Evolutionary conservation across 73 alveolate genomes (phyloP).

Genomic region (Symbiodinium natans): DNA sequence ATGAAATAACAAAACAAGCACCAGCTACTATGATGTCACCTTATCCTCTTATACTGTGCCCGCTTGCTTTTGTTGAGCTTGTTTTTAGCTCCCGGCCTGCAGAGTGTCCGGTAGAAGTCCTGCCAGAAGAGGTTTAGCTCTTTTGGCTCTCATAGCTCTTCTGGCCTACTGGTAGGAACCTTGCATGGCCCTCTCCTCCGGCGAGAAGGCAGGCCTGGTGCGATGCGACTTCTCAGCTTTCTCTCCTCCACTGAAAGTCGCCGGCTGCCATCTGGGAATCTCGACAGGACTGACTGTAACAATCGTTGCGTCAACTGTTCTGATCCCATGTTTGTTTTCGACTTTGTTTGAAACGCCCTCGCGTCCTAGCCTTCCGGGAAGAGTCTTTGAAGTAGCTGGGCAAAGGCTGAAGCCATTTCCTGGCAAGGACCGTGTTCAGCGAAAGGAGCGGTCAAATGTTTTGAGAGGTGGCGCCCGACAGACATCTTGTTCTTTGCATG

Average conservation of each 20-base stretch:
- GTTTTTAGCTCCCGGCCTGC: constrained; percentile 19
- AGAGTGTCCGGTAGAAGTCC: constrained; percentile 35
- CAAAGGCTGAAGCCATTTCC: constrained; percentile 56
- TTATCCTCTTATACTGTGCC: too few relatives aligned
- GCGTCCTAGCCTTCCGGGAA: background rate
- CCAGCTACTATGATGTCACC: too few relatives aligned
- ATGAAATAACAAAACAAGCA: background rate
- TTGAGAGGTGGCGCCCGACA: too few relatives aligned
- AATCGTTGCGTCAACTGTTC: too few relatives aligned
- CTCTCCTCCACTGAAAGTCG: background rate
- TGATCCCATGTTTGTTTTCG: too few relatives aligned
- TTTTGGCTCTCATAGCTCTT: too few relatives aligned
- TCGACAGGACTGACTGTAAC: too few relatives aligned
- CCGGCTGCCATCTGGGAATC: too few relatives aligned
- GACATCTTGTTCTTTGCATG: too few relatives aligned
- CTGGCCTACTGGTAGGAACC: background rate
- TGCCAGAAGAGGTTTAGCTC: background rate
- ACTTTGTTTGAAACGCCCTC: too few relatives aligned
- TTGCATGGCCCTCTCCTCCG: too few relatives aligned
- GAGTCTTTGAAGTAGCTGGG: background rate
- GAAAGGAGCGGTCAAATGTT: too few relatives aligned
- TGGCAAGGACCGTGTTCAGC: background rate
- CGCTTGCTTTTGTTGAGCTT: background rate
- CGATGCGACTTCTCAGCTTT: background rate
- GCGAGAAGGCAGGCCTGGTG: background rate